These are phyloP conservation scores for Vanilla planifolia DNA, from an alignment of 106 monocot genomes.

Conservation along the genomic window DNA sequence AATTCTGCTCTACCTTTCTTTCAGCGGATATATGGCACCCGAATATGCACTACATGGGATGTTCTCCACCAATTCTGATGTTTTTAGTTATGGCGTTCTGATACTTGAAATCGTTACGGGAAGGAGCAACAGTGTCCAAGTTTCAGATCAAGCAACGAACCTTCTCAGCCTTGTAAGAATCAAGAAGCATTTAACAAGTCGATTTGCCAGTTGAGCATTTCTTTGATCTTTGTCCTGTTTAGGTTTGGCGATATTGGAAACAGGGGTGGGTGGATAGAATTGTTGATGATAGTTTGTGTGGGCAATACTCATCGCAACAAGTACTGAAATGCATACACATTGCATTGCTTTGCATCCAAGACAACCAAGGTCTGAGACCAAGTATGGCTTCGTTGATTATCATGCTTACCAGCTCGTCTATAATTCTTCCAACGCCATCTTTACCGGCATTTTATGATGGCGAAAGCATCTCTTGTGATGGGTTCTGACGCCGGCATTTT, in stretches of 20 bases:
- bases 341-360: constrained; percentile 23
- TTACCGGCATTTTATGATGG: constrained; percentile 1
- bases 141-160: neutral
- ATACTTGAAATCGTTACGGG: neutral
- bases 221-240: neutral
- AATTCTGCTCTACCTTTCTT: neutral
- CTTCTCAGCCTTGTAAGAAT: neutral
- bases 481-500: too few relatives aligned
- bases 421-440: constrained; percentile 8
- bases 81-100: neutral
- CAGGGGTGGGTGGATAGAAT: neutral
- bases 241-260: neutral
- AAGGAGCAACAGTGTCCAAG: neutral
- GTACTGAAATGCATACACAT: constrained; percentile 9
- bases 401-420: constrained; percentile 18
- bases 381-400: constrained; percentile 11
- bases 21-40: constrained; percentile 1
- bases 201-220: neutral
- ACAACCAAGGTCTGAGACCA: constrained; percentile 15
- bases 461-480: neutral
- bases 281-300: neutral
- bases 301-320: neutral
- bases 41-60: neutral
- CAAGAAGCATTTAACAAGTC: neutral
- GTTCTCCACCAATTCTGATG: neutral